Percentiles rank a stretch among this genome's conserved stretches.
Conservation (phyloP, 371 early-diverging fungal genomes). For the Apophysomyces variabilis region DNA sequence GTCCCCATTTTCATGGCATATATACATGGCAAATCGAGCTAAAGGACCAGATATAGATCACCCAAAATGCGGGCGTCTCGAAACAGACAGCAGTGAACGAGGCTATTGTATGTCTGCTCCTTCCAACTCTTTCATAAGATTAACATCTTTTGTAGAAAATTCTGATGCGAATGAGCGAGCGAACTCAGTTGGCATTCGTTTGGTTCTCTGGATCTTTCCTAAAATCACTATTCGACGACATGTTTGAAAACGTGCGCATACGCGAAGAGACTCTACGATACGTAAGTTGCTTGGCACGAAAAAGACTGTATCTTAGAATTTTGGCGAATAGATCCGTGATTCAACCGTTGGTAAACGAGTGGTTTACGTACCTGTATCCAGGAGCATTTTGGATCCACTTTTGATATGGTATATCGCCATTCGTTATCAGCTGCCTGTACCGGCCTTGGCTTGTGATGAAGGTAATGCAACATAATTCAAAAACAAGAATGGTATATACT, state of each 20-base stretch:
- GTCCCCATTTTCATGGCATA: not conserved
- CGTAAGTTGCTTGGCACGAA: constrained; percentile 16
- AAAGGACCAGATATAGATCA: constrained; percentile 28
- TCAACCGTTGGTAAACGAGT: constrained; percentile 49
- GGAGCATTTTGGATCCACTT: constrained; percentile 46
- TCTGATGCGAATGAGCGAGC: constrained; percentile 52
- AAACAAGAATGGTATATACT: not conserved
- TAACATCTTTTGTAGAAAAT: constrained; percentile 30
- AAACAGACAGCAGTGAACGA: constrained; percentile 54
- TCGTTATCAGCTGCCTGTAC: constrained; percentile 53
- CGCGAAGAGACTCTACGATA: constrained; percentile 42
- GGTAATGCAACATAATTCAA: constrained; percentile 10
- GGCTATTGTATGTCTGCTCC: constrained; percentile 35
- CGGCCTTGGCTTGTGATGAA: constrained; percentile 55
- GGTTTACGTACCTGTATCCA: constrained; percentile 51
- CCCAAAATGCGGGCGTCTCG: constrained; percentile 51
- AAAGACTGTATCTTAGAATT: not conserved
- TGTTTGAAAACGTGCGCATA: constrained; percentile 54
- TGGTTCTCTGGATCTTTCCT: constrained; percentile 53
- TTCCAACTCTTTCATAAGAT: not conserved
- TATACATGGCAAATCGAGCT: not conserved
- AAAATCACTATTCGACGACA: constrained; percentile 41
- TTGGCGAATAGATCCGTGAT: constrained; percentile 28
- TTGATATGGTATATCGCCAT: constrained; percentile 56
- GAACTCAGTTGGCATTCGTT: constrained; percentile 53